A percentile compares a stretch with the other conserved stretches of the same genome.
Evolutionary conservation across 371 early-diverging fungal genomes (phyloP).

Genomic region (Rhizopus arrhizus): DNA sequence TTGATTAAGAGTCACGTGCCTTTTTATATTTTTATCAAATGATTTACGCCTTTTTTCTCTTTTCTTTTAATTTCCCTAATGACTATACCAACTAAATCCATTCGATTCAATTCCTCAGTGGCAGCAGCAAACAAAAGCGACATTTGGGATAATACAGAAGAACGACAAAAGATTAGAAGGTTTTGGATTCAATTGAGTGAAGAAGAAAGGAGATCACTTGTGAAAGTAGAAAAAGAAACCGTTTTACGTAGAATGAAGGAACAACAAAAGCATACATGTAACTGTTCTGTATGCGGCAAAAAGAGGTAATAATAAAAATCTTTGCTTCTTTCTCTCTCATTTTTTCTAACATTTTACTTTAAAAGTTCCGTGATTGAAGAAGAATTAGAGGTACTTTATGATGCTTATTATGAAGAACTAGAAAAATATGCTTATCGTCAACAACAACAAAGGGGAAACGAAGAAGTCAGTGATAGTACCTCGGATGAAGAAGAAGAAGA

Average conservation of each 20-base stretch:
- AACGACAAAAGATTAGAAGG: constrained; percentile 82
- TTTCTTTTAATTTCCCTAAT: not conserved
- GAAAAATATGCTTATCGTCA: constrained; percentile 85
- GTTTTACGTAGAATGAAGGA: constrained; percentile 92
- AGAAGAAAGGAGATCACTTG: constrained; percentile 80
- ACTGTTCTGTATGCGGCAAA: constrained; percentile 88
- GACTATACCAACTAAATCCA: not conserved
- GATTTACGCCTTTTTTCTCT: no score
- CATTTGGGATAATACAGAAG: constrained; percentile 80
- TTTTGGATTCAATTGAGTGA: constrained; percentile 90
- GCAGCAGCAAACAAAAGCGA: constrained; percentile 26
- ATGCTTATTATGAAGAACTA: constrained; percentile 90
- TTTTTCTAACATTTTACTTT: no score
- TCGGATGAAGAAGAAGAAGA: constrained; percentile 27
- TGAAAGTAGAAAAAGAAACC: constrained; percentile 89
- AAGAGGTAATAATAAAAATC: constrained; percentile 63
- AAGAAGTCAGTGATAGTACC: constrained; percentile 19
- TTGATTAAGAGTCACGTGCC: no score
- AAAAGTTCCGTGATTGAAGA: constrained; percentile 76
- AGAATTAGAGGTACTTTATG: constrained; percentile 88
- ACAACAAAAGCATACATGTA: constrained; percentile 89
- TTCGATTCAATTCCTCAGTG: not conserved
- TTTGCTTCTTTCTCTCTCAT: not conserved
- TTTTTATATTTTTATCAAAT: no score
- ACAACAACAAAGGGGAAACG: constrained; percentile 43